A percentile compares a stretch with the other conserved stretches of the same genome.
phyloP scores from a whole-genome alignment of 352 stramenopile genomes.

The Elongisporangium prolatum region DNA sequence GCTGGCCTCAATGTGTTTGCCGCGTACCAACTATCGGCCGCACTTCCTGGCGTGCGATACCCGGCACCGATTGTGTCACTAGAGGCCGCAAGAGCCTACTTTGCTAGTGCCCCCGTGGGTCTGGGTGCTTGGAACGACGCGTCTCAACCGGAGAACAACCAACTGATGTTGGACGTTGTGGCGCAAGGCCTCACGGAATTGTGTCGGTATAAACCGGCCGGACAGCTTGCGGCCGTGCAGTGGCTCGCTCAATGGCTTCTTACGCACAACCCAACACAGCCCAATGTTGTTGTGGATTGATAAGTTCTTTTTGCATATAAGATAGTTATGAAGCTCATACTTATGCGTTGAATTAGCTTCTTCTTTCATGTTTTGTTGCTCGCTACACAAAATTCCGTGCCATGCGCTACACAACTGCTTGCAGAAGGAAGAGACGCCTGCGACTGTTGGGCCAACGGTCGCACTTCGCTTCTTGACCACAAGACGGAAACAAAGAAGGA shows the following conservation, averaged over 20 bases:
- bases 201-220: conserved; percentile 73
- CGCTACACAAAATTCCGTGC: neutral
- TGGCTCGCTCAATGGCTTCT: conserved; percentile 86
- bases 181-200: conserved; percentile 72
- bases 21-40: conserved; percentile 61
- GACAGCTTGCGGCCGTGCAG: conserved; percentile 55
- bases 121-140: conserved; percentile 45
- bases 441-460: neutral
- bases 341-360: neutral
- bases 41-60: conserved; percentile 46
- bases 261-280: conserved; percentile 83
- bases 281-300: conserved; percentile 48
- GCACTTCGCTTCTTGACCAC: neutral
- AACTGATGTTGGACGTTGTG: conserved; percentile 60
- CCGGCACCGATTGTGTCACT: conserved; percentile 53
- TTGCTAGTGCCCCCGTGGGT: conserved; percentile 47
- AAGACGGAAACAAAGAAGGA: neutral
- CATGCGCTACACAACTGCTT: neutral
- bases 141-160: conserved; percentile 21
- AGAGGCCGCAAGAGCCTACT: conserved; percentile 53
- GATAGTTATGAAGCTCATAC: too few relatives aligned
- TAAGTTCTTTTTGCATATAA: conserved; percentile 1
- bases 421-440: neutral
- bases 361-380: too few relatives aligned
- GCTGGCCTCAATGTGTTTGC: conserved; percentile 28